These are phyloP conservation scores for Talaromyces verruculosus DNA, from an alignment of 2,329 filamentous ascomycete genomes.

Conservation along the genomic window DNA sequence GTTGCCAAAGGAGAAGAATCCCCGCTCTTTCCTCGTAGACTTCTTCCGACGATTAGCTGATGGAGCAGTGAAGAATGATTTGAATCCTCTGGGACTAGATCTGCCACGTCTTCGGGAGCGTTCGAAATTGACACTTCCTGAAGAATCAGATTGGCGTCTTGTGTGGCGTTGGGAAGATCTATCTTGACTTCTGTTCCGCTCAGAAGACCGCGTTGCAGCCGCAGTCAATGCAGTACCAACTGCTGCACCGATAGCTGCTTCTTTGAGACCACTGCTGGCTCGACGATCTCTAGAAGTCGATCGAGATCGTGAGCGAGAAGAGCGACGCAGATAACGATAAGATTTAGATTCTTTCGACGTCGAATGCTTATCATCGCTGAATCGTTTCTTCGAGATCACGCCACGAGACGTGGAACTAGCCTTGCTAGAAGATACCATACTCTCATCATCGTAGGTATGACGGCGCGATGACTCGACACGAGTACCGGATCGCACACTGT, in stretches of 20 bases:
- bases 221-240: slow-evolving; percentile 24
- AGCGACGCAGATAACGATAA: slow-evolving; percentile 30
- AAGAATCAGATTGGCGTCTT: slow-evolving; percentile 52
- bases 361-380: slow-evolving; percentile 15
- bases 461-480: slow-evolving; percentile 30
- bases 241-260: slow-evolving; percentile 35
- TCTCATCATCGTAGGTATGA: slow-evolving; percentile 32
- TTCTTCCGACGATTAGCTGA: slow-evolving; percentile 55
- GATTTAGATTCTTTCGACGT: slow-evolving; percentile 14
- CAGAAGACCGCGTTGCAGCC: slow-evolving; percentile 5
- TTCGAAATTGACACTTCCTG: slow-evolving; percentile 26
- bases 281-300: slow-evolving; percentile 30
- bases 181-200: slow-evolving; percentile 12
- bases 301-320: slow-evolving; percentile 47
- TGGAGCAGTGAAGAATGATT: slow-evolving; percentile 63
- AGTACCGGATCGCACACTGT: slow-evolving; percentile 58
- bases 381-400: slow-evolving; percentile 31
- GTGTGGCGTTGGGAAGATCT: slow-evolving; percentile 24
- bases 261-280: slow-evolving; percentile 32
- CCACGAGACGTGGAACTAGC: slow-evolving; percentile 49
- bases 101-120: slow-evolving; percentile 18
- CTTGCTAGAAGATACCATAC: slow-evolving; percentile 30
- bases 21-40: slow-evolving; percentile 47
- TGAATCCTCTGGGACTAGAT: slow-evolving; percentile 47
- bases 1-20: slow-evolving; percentile 61